Base-by-base conservation (phyloP, 495 filamentous ascomycete genomes). In the Lindgomyces ingoldianus region DNA sequence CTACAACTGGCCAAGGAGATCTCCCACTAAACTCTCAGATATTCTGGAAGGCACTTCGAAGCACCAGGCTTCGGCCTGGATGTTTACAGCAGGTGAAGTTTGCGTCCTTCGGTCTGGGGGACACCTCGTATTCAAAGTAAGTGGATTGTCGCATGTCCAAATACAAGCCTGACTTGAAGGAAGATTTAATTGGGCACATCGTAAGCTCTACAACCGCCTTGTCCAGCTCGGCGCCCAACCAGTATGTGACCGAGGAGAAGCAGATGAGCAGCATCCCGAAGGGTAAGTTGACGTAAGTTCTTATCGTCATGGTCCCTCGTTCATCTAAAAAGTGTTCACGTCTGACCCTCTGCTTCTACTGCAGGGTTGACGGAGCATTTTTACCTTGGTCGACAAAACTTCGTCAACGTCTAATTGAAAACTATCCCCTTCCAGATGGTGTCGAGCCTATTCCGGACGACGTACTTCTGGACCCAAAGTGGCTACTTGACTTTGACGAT, bases 1-100 rank as follows among this genome's bases (percentile, higher is more conserved):
- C 93, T 0, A 98, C 95, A 0, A 96, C 94, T 1, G 94, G 94
- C 4, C 95, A 99, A 76, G 94, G 94, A 8, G 92, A 98, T 62
- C 75, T 99, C 63, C 93, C 95, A 1, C 80, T 79, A 16, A 97
- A 97, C 79, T 83, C 86, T 10, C 79, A 83, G 39, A 77, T 76
- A 14, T 93, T 98, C 69, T 99, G 94, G 94, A 91, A 84, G 70
- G 87, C 84, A 45, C 81, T 99, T 49, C 80, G 94, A 24, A 80
- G 89, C 45, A 89, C 88, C 72, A 89, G 85, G 66, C 83, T 99
- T 29, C 85, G 86, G 27, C 76, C 83, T 21, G 85, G 83, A 54
- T 93, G 84, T 68, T 79, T 99, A 45, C 69, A 75, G 18, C 78
- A 79, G 22, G 78, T 95, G 19, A 78, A 79, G 0, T 96, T 96